Conservation (phyloP, 2,329 filamentous ascomycete genomes). For the Coniochaeta sp. region DNA sequence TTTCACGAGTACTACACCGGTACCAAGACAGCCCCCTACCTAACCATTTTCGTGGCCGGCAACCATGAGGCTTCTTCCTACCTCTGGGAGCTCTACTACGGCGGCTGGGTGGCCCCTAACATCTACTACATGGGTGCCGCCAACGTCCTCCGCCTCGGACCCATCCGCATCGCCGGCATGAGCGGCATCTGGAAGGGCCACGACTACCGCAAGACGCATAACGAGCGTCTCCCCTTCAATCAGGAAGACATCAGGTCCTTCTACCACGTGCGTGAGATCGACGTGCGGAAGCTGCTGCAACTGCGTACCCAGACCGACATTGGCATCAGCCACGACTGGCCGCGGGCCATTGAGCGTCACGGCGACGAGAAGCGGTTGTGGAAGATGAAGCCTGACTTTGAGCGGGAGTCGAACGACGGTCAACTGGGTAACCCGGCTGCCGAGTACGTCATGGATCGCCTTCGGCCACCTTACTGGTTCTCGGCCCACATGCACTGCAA, state of each 20-base stretch:
- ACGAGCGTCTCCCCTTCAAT: conserved; percentile 81
- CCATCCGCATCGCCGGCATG: conserved; percentile 79
- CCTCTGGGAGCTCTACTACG: conserved; percentile 88
- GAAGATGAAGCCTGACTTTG: conserved; percentile 65
- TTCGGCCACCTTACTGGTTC: conserved; percentile 86
- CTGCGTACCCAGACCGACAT: conserved; percentile 84
- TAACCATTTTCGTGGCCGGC: conserved; percentile 87
- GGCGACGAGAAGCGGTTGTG: conserved; percentile 67
- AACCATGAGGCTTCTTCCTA: conserved; percentile 94
- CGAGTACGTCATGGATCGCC: conserved; percentile 68
- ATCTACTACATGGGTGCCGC: conserved; percentile 96
- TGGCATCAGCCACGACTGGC: conserved; percentile 95
- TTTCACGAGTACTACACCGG: conserved; percentile 95
- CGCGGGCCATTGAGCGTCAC: conserved; percentile 69
- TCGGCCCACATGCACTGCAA: conserved; percentile 89
- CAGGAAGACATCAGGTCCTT: conserved; percentile 69
- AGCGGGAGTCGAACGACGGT: conserved; percentile 66
- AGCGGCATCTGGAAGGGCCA: conserved; percentile 94
- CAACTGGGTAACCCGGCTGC: conserved; percentile 76
- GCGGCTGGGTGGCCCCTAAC: conserved; percentile 92
- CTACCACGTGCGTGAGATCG: conserved; percentile 85
- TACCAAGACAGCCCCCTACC: conserved; percentile 66
- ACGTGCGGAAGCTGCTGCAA: conserved; percentile 83
- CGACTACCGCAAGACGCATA: conserved; percentile 77
- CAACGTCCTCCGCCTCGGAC: conserved; percentile 78